A percentile compares a stretch with the other conserved stretches of the same genome.
These are phyloP conservation scores for Malus hybrid DNA, from an alignment of 331 rosid species.

Conservation along the genomic window DNA sequence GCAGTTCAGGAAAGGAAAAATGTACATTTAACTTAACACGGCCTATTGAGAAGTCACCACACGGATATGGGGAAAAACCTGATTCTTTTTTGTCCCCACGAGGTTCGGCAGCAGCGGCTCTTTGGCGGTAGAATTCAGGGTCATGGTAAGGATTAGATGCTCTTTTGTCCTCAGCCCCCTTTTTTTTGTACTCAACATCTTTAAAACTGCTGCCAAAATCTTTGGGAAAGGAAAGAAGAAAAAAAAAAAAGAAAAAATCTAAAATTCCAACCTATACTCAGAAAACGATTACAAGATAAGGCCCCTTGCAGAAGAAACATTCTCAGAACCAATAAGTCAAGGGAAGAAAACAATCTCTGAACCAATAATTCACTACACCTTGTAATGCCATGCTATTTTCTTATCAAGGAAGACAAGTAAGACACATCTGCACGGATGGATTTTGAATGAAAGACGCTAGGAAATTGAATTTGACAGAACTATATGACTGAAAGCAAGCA, in stretches of 20 bases:
- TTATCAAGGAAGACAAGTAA: background rate
- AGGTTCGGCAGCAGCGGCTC: slow-evolving; percentile 23
- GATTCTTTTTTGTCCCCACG: slow-evolving; percentile 15
- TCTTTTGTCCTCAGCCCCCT: slow-evolving; percentile 31
- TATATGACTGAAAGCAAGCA: background rate
- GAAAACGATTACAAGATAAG: background rate
- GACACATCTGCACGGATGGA: background rate
- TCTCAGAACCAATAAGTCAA: background rate
- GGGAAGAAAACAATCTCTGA: background rate
- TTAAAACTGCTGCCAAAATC: slow-evolving; percentile 39
- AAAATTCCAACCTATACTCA: slow-evolving; percentile 16
- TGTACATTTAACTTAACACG: background rate
- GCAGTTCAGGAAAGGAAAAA: background rate
- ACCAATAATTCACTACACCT: background rate
- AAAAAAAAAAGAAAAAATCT: background rate
- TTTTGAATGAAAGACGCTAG: background rate
- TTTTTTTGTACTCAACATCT: slow-evolving; percentile 34
- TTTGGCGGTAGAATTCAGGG: slow-evolving; percentile 31
- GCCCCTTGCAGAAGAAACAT: background rate
- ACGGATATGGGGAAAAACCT: slow-evolving; percentile 14
- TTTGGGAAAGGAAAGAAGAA: slow-evolving; percentile 4
- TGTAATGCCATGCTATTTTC: background rate
- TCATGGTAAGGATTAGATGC: slow-evolving; percentile 54
- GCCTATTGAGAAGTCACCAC: background rate
- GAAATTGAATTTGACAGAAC: background rate